These are phyloP conservation scores for Cicer pinnatifidum DNA, from an alignment of 306 rosid genomes.

Conservation along the genomic window DNA sequence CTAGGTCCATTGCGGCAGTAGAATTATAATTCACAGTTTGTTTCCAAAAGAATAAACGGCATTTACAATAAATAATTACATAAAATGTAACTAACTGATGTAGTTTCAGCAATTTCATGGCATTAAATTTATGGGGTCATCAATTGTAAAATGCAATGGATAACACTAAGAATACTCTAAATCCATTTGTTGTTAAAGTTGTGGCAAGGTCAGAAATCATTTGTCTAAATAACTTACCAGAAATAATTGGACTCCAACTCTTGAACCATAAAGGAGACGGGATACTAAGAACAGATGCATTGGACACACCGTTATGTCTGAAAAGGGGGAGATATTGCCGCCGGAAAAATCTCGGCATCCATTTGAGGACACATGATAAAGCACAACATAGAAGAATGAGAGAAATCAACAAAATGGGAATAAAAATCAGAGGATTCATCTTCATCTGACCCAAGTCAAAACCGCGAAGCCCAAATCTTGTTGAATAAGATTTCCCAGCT, in stretches of 20 bases:
- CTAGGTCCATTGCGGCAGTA: conserved; percentile 1
- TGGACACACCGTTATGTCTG: conserved; percentile 64
- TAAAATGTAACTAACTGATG: background rate
- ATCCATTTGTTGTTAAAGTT: conserved; percentile 9
- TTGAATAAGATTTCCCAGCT: conserved; percentile 76
- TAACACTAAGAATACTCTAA: conserved; percentile 23
- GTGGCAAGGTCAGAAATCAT: conserved; percentile 22
- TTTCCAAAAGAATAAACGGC: conserved; percentile 27
- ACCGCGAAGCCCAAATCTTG: conserved; percentile 60
- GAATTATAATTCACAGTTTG: conserved; percentile 9
- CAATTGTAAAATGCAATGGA: conserved; percentile 7
- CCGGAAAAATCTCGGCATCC: conserved; percentile 80
- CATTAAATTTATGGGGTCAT: conserved; percentile 28
- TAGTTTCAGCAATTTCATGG: conserved; percentile 15
- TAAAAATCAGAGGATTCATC: conserved; percentile 64
- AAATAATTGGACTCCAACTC: conserved; percentile 91
- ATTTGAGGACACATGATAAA: conserved; percentile 64
- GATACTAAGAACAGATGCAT: conserved; percentile 73
- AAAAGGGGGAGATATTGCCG: conserved; percentile 84
- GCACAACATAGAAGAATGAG: conserved; percentile 66
- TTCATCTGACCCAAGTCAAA: conserved; percentile 68
- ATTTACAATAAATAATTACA: background rate
- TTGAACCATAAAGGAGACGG: conserved; percentile 80
- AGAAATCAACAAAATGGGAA: conserved; percentile 67
- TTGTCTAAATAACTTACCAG: conserved; percentile 63